Percentiles rank a stretch among this genome's conserved stretches.
Conservation (phyloP, 1,139 yeast genomes). For the Candida tropicalis region DNA sequence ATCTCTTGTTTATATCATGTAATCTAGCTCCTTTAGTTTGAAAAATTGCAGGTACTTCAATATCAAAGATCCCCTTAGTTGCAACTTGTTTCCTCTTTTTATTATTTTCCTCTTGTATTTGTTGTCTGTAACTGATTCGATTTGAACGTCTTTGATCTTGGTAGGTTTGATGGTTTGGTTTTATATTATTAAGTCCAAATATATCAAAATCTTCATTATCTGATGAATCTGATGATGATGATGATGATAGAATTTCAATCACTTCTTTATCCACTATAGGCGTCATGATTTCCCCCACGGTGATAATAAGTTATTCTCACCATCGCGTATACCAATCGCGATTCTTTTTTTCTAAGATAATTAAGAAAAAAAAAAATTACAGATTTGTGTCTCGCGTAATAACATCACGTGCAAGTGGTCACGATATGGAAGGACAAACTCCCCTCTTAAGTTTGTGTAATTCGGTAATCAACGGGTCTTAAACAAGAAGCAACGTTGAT, state of each 20-base stretch:
- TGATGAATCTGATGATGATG: not conserved
- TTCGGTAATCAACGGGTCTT: too few species aligned
- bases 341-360: too few species aligned
- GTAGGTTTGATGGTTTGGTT: not conserved
- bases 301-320: too few species aligned
- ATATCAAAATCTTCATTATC: conserved; percentile 1
- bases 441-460: too few species aligned
- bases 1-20: conserved; percentile 19
- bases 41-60: conserved; percentile 30
- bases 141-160: conserved; percentile 1
- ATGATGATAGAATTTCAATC: not conserved
- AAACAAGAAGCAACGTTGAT: too few species aligned
- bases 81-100: not conserved
- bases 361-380: too few species aligned
- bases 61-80: conserved; percentile 21
- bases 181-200: not conserved
- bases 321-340: too few species aligned
- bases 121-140: not conserved
- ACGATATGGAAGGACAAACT: too few species aligned
- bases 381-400: too few species aligned
- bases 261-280: not conserved
- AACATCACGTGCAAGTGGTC: too few species aligned
- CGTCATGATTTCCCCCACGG: too few species aligned
- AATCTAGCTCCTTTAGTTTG: conserved; percentile 28
- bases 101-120: not conserved